Evolutionary conservation across 768 basidiomycete species (phyloP), one percentile per base, ranked within the genome.

Genomic region (Amyloporia xantha): DNA sequence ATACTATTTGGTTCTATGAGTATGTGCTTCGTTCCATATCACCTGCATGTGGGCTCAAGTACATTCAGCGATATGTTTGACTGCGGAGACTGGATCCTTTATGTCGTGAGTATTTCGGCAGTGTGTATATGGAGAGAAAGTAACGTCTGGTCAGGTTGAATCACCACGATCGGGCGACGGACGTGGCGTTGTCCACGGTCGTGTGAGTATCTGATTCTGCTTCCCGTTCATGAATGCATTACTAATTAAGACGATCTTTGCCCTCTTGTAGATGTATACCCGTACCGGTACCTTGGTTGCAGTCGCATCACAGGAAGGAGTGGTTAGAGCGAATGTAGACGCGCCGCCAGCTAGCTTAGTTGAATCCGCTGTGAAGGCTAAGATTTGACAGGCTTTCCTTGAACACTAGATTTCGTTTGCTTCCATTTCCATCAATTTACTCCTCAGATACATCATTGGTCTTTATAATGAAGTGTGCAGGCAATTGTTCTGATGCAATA

Each of bases 1-100:
- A 92, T 66, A 73, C 83, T 28, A 81, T 92, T 50, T 85, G 77
- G 70, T 91, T 82, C 63, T 91, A 90, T 56, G 73, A 77, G 86
- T 86, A 62, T 60, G 78, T 58, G 26, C 30, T 30, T 37, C 3
- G 9, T 6, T 24, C 4, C 19, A 21, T 20, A 10, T 37, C 15
- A 7, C 15, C 30, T 33, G 15, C n/a, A 33, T 15, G 9, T 7
- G 30, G 30, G 7, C 30, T 33, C 30, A 33, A 7, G 30, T 20
- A 19, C 38, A 4, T 3, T 11, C 26, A 90, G 87, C 54, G 74
- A 91, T 57, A 66, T 75, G 41, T 87, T 92, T 57, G 73, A 87
- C 59, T 87, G 84, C 58, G 82, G 82, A 23, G 84, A 91, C 50
- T 91, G 89, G 79, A 55, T 91, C 26, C 74, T 92, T 47, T 86